These are phyloP conservation scores for Pseudonitzschia delicatissima DNA, from an alignment of 108 stramenopile species.

Conservation along the genomic window DNA sequence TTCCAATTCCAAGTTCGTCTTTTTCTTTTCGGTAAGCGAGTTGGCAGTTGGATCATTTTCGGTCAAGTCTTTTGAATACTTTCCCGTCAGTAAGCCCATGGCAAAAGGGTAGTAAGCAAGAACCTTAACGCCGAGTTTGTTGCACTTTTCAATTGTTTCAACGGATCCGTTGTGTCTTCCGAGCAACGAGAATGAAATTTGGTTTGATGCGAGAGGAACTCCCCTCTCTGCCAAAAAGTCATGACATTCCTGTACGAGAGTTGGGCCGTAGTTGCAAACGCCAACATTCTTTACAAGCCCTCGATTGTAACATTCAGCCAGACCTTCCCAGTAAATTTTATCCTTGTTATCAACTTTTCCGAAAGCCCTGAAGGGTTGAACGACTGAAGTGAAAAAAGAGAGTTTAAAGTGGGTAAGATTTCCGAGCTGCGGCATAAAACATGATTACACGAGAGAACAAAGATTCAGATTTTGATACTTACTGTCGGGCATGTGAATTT, in stretches of 20 bases:
- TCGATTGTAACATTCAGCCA: constrained; percentile 57
- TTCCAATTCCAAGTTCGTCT: constrained; percentile 34
- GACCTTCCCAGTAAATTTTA: constrained; percentile 60
- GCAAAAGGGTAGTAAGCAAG: constrained; percentile 70
- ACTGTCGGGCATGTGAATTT: constrained; percentile 73
- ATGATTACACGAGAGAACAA: background rate
- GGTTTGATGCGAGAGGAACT: constrained; percentile 65
- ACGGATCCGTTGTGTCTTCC: constrained; percentile 60
- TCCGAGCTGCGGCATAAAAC: background rate
- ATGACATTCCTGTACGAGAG: constrained; percentile 42
- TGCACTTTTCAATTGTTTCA: constrained; percentile 48
- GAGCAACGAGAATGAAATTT: constrained; percentile 63
- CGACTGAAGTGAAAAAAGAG: constrained; percentile 24
- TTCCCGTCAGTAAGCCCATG: constrained; percentile 66
- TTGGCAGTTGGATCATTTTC: background rate
- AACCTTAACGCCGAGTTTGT: constrained; percentile 53
- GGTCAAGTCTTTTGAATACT: constrained; percentile 34
- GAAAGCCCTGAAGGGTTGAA: constrained; percentile 44
- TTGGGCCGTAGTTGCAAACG: constrained; percentile 66
- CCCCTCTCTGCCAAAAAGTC: constrained; percentile 42
- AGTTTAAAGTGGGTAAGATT: background rate
- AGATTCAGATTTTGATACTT: background rate
- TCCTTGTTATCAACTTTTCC: constrained; percentile 39
- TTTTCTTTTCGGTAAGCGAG: constrained; percentile 33
- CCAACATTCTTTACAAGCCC: constrained; percentile 70